Conservation (phyloP, 169 alveolate genomes). For the Cryptosporidium bovis region DNA sequence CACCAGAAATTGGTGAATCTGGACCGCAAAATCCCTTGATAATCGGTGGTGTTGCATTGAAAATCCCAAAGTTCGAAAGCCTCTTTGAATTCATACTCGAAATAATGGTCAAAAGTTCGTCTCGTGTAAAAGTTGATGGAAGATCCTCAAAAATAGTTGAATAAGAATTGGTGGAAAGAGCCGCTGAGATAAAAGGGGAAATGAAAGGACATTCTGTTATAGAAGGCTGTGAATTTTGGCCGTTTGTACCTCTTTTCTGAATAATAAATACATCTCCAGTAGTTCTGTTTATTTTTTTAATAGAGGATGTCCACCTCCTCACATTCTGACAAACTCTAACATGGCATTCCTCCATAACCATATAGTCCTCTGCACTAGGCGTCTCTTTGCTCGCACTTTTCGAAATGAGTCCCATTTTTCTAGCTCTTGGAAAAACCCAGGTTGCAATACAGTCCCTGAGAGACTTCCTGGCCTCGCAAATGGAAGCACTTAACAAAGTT, state of each 20-base stretch:
- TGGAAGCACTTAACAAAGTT: conserved; percentile 83
- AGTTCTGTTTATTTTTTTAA: conserved; percentile 83
- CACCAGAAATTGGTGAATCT: conserved; percentile 19
- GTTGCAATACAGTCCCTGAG: conserved; percentile 84
- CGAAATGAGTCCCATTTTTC: conserved; percentile 76
- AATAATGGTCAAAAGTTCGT: conserved; percentile 19
- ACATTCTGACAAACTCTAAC: conserved; percentile 85
- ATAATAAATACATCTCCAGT: conserved; percentile 86
- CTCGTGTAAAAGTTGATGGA: conserved; percentile 31
- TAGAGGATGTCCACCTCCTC: conserved; percentile 86
- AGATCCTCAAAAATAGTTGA: conserved; percentile 25
- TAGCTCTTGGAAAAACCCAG: conserved; percentile 84
- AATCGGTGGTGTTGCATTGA: conserved; percentile 18
- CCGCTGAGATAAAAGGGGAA: conserved; percentile 53
- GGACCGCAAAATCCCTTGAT: conserved; percentile 8
- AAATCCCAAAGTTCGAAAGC: conserved; percentile 1
- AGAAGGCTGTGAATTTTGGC: conserved; percentile 19
- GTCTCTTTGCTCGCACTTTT: conserved; percentile 12
- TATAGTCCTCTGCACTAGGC: conserved; percentile 77
- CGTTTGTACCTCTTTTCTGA: conserved; percentile 61
- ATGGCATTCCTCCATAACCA: conserved; percentile 85
- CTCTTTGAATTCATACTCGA: conserved; percentile 33
- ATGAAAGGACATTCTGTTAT: conserved; percentile 51
- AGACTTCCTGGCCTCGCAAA: conserved; percentile 85
- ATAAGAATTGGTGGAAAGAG: conserved; percentile 32